Evolutionary conservation across 768 basidiomycete genomes (phyloP), one percentile per base, ranked within the genome.

Genomic region (Auricularia sp.): DNA sequence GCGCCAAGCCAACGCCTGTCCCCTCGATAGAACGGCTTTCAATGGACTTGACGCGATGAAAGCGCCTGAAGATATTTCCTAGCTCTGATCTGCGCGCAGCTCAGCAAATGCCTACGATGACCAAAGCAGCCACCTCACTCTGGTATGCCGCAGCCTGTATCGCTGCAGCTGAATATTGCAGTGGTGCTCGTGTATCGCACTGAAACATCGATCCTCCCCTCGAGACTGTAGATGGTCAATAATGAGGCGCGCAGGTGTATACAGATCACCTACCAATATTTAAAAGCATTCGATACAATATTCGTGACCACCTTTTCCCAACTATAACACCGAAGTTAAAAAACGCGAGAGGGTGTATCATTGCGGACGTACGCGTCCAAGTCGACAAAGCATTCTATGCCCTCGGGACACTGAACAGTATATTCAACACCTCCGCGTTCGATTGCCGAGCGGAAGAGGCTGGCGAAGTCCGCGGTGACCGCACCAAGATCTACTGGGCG

Each of bases 141-240:
- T 13, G 56, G 56, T 8, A 59, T 59, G 18, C 56, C 56, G 29
- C 56, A 59, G 29, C 56, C 56, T 33, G 56, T 59, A 59, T 59
- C 56, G 21, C 16, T 14, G 56, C 56, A 59, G 29, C 56, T 59
- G 56, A 59, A 59, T 14, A 59, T 34, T 7, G 56, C 56, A 8
- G 14, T 8, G 29, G 56, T 59, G 11, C 8, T 33, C 16, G 56
- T 59, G 34, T 59, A 59, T 18, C 24, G 16, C 24, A 59, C 10
- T 24, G 8, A 8, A 6, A 59, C 56, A 5, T 59, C 56, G 29
- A 59, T 59, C 24, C 6, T 35, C 14, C 56, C 56, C 33, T 29
- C 34, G 24, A 59, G 18, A 29, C 56, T 59, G 11, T 18, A n/a
- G 33, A 59, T 29, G 3, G 29, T 59, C 29, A 59, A 10, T 29